Conservation (phyloP, 1,284 basidiomycete genomes). For the Puccinia horiana region DNA sequence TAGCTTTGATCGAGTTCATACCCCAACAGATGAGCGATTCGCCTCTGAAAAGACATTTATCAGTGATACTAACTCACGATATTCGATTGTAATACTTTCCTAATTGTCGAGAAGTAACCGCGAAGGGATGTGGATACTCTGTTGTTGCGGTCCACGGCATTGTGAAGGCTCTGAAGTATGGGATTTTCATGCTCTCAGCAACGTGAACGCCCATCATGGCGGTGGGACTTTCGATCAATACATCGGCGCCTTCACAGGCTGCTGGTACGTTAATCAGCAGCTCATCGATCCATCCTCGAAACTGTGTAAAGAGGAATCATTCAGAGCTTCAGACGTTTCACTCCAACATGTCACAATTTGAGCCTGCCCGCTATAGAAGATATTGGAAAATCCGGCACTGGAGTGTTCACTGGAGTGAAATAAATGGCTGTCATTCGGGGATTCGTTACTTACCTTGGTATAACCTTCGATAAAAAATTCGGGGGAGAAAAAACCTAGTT, state of each 20-base stretch:
- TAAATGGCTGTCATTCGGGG: too few species aligned
- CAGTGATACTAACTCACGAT: slow-evolving; percentile 3
- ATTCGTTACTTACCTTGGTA: slow-evolving; percentile 27
- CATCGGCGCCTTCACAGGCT: slow-evolving; percentile 54
- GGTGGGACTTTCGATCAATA: slow-evolving; percentile 56
- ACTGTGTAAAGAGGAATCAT: slow-evolving; percentile 53
- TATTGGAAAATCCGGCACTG: too few species aligned
- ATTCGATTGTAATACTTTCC: slow-evolving; percentile 54
- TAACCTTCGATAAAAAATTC: slow-evolving; percentile 15
- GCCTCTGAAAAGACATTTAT: neutral
- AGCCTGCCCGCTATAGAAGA: neutral
- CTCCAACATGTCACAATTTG: neutral
- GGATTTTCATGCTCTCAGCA: slow-evolving; percentile 55
- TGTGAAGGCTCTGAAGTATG: slow-evolving; percentile 56
- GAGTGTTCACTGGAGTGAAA: too few species aligned
- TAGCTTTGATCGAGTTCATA: slow-evolving; percentile 49
- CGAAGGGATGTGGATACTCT: slow-evolving; percentile 56
- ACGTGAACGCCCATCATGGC: slow-evolving; percentile 57
- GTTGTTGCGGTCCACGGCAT: slow-evolving; percentile 56
- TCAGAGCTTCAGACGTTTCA: neutral
- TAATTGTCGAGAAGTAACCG: slow-evolving; percentile 54
- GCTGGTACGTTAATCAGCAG: slow-evolving; percentile 54
- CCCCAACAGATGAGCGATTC: neutral
- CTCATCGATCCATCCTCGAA: slow-evolving; percentile 56
- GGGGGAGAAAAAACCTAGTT: slow-evolving; percentile 19